Evolutionary conservation across 352 stramenopile species (phyloP), one percentile per base, ranked within the genome.

Genomic region (Globisporangium polare): DNA sequence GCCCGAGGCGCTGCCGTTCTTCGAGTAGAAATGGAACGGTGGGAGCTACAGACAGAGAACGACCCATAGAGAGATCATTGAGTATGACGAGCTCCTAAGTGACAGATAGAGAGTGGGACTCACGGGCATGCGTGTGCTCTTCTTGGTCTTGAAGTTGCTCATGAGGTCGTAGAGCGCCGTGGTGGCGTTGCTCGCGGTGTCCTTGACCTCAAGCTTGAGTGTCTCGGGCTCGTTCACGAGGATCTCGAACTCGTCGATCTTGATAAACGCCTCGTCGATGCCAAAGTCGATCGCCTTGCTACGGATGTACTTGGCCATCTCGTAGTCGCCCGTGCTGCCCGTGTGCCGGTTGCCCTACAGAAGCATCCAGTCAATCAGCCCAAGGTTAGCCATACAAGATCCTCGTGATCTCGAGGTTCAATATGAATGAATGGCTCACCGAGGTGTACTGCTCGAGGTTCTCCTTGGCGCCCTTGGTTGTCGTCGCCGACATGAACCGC

Each of bases 201-300:
- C 31, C 6, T 71, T 43, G 18, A 89, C 35, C 35, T 83, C 63
- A 27, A 90, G 68, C 2, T 70, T 77, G 54, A 94, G 72, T 26
- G 66, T 73, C 58, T 90, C 77, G 0, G 82, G 83, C 24, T 86
- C 74, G 50, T 93, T 94, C 31, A 87, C 66, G 24, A 94, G 65
- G 45, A 93, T 86, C 62, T 93, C 83, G 50, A 93, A 93, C 26
- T 92, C 83, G 49, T 91, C 84, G n/a, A 91, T 52, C 58, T 90
- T 92, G 68, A 94, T 83, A 26, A 71, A 76, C n/a, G 53, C 69
- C 53, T 90, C 80, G 33, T 89, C 77, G 60, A 94, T 84, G 13
- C 86, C 86, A 52, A 89, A 91, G 24, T 88, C 77, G 10, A 92
- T 78, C 20, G 82, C 82, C 46, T 80, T 77, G 18, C 78, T 75